Conservation (phyloP, 306 rosid genomes). For the Phaseolus lunatus region DNA sequence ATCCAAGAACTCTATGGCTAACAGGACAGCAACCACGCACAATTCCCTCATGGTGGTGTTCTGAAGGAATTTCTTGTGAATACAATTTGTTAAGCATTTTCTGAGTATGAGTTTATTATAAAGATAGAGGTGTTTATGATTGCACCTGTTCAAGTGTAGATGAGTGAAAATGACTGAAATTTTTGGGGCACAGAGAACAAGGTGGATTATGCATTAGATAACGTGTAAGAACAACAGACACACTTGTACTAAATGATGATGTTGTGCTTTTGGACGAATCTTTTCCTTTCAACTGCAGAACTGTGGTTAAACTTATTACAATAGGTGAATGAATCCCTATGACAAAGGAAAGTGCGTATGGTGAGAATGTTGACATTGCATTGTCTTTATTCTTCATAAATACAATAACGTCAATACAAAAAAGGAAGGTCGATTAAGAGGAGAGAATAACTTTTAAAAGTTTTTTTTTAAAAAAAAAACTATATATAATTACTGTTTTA, state of each 20-base stretch:
- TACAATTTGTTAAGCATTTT: background rate
- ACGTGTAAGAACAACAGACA: no score
- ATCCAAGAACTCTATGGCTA: slow-evolving; percentile 5
- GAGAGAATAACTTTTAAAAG: background rate
- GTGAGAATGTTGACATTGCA: background rate
- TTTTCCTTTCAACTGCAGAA: no score
- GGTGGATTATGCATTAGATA: no score
- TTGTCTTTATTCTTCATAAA: background rate
- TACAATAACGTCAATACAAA: background rate
- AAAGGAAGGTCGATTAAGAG: background rate
- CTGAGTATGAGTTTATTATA: background rate
- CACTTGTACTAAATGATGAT: no score
- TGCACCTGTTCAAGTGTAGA: background rate
- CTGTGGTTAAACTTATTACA: no score
- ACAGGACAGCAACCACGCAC: background rate
- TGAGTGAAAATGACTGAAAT: background rate
- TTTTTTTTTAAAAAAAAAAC: no score
- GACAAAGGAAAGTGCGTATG: background rate
- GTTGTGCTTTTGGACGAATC: no score
- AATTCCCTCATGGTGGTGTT: background rate
- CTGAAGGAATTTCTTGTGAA: background rate
- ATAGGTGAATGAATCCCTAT: no score
- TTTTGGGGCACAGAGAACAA: no score
- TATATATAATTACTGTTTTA: no score
- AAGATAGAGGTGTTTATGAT: background rate